Evolutionary conservation across 1,139 yeast genomes (phyloP), one percentile per base, ranked within the genome.

Genomic region (Suhomyces taliae): DNA sequence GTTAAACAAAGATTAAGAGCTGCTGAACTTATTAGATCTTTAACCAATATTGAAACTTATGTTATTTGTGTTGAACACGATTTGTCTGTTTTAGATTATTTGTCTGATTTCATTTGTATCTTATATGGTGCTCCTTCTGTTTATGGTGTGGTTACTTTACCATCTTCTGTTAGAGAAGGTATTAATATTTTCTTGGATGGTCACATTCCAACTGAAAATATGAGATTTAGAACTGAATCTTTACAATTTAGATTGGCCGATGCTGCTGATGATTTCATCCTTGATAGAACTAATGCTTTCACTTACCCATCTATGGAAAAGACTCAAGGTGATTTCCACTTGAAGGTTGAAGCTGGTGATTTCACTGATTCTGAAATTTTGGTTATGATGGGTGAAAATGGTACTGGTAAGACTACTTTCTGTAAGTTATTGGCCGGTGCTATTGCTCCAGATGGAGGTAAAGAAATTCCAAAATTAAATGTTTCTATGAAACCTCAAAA

Each of bases 341-440:
- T 93, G 67, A 75, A 71, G 52, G 86, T 95, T 53, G 86, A 88
- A 64, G 66, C 81, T 39, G 99, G 99, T 73, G 93, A 87, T 52
- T 93, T 91, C 72, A 87, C 96, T 50, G 96, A 93, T 69, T 89
- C 97, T 38, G 99, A 93, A 75, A 93, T 93, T 61, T 81, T 93
- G 64, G 99, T 93, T 50, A 90, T 93, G 97, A 91, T 93, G 96
- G 99, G 99, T 67, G 99, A 93, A 76, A 93, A 93, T 69, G 99
- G 99, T 76, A 93, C 99, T 26, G 99, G 99, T 78, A 93, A 93
- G 76, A 93, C 99, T 38, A 93, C 99, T 8, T 86, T 93, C 77
- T 91, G 97, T 80, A 88, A 87, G 67, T 76, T 93, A 64, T 79
- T 93, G 60, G 98, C 99, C 19, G 99, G 99, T 62, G 90, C 90